phyloP scores from a whole-genome alignment of 805 yeast genomes.

The Scheffersomyces coipomensis region DNA sequence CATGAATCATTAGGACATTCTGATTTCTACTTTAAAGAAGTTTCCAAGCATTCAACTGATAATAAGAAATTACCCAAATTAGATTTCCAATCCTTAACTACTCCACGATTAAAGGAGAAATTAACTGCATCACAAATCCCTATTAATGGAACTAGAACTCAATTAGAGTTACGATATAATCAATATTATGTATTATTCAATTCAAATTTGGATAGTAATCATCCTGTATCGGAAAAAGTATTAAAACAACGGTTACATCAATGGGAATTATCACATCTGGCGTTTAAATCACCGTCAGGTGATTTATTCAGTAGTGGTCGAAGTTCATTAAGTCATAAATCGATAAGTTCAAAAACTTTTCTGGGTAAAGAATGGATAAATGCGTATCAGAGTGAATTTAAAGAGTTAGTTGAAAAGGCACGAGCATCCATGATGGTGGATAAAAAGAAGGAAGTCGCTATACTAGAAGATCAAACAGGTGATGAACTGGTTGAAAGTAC shows the following conservation, averaged over 20 bases:
- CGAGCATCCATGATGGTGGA: conserved; percentile 13
- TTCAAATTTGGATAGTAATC: conserved; percentile 71
- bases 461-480: no score
- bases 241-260: conserved; percentile 55
- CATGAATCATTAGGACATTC: conserved; percentile 15
- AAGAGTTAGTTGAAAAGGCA: conserved; percentile 36
- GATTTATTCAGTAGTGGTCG: conserved; percentile 20
- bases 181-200: conserved; percentile 79
- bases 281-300: conserved; percentile 21
- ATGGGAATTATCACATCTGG: conserved; percentile 61
- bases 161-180: conserved; percentile 67
- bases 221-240: conserved; percentile 57
- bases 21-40: conserved; percentile 31
- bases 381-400: conserved; percentile 39
- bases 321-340: conserved; percentile 20
- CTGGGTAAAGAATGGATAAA: conserved; percentile 44
- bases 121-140: conserved; percentile 55
- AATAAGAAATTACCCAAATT: conserved; percentile 56
- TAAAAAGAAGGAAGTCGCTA: background rate
- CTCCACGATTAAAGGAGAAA: conserved; percentile 60
- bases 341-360: conserved; percentile 46
- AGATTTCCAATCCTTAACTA: conserved; percentile 59
- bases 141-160: conserved; percentile 58
- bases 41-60: conserved; percentile 22
- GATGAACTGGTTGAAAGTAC: no score